A percentile compares a stretch with the other conserved stretches of the same genome.
Evolutionary conservation across 1,284 basidiomycete genomes (phyloP).

Genomic region (Sparassis latifolia): DNA sequence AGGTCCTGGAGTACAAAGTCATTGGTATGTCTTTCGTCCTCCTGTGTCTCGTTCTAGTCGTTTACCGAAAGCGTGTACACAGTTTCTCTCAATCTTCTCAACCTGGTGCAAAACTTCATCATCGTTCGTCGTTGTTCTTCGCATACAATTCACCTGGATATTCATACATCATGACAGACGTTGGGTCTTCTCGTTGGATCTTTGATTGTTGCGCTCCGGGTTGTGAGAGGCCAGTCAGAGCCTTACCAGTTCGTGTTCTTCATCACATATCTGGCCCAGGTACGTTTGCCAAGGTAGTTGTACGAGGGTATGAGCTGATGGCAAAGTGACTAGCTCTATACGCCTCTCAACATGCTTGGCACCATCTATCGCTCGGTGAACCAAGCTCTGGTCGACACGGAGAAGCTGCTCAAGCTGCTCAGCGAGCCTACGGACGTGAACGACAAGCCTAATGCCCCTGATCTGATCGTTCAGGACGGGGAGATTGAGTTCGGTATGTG

Average conservation of each 20-base stretch:
- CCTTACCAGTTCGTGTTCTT: slow-evolving; percentile 70
- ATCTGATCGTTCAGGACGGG: slow-evolving; percentile 67
- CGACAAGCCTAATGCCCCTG: slow-evolving; percentile 70
- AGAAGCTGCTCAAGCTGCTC: slow-evolving; percentile 68
- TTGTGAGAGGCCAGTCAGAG: slow-evolving; percentile 42
- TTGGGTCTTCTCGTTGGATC: slow-evolving; percentile 74
- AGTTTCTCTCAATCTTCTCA: slow-evolving; percentile 70
- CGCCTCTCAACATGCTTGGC: slow-evolving; percentile 67
- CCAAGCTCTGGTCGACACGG: slow-evolving; percentile 74
- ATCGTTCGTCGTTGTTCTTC: slow-evolving; percentile 40
- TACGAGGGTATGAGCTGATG: neutral
- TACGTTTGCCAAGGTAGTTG: slow-evolving; percentile 26
- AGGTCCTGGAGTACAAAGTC: slow-evolving; percentile 69
- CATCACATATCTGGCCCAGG: slow-evolving; percentile 75
- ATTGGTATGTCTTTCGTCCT: slow-evolving; percentile 40
- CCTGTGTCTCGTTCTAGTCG: neutral
- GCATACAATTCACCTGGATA: slow-evolving; percentile 3
- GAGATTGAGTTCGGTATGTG: slow-evolving; percentile 79
- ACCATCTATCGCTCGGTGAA: slow-evolving; percentile 71
- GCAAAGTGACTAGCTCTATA: slow-evolving; percentile 47
- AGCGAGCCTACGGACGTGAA: slow-evolving; percentile 78
- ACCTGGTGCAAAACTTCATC: slow-evolving; percentile 75
- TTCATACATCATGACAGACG: slow-evolving; percentile 35
- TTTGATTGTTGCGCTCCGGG: slow-evolving; percentile 65
- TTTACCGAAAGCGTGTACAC: slow-evolving; percentile 5